Percentiles rank a stretch among this genome's conserved stretches.
phyloP scores from a whole-genome alignment of 2,329 filamentous ascomycete species.

The Waltergamsia citrina region DNA sequence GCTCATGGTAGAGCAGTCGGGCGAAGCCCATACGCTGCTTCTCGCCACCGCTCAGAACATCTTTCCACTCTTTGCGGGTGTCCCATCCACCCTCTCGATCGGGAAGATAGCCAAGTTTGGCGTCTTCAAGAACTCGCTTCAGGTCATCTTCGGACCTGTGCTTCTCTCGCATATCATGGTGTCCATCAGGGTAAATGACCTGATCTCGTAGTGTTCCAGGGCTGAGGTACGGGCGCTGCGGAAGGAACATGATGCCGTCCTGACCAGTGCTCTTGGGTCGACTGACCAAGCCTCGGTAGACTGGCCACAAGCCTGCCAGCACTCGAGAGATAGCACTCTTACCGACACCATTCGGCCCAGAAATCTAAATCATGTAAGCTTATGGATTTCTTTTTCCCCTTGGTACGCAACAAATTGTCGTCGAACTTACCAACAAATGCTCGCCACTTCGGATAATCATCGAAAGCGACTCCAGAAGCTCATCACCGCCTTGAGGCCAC shows the following conservation, averaged over 20 bases:
- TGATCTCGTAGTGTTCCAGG: constrained; percentile 91
- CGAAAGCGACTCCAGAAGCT: constrained; percentile 79
- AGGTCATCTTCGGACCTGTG: constrained; percentile 72
- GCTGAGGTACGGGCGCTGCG: constrained; percentile 85
- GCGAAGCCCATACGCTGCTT: constrained; percentile 95
- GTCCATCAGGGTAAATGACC: constrained; percentile 94
- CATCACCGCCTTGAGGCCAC: constrained; percentile 84
- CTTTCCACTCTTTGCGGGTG: constrained; percentile 95
- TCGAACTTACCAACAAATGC: constrained; percentile 66
- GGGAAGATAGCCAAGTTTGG: constrained; percentile 79
- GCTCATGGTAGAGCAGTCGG: constrained; percentile 86
- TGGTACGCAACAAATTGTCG: no score
- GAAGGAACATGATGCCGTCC: constrained; percentile 97
- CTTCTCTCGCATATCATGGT: constrained; percentile 83
- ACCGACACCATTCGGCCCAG: constrained; percentile 87
- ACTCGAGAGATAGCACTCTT: constrained; percentile 85
- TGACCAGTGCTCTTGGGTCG: constrained; percentile 70
- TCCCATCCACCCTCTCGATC: constrained; percentile 95
- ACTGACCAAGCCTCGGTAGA: constrained; percentile 86
- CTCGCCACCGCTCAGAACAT: constrained; percentile 92
- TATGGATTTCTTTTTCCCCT: no score
- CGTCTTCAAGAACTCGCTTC: constrained; percentile 68
- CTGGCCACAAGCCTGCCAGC: constrained; percentile 88
- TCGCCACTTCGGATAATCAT: constrained; percentile 86
- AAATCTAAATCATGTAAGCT: constrained; percentile 45